Percentiles rank a stretch among this genome's conserved stretches.
Evolutionary conservation across 1,284 basidiomycete genomes (phyloP).

Genomic region (Trametes polyzona): DNA sequence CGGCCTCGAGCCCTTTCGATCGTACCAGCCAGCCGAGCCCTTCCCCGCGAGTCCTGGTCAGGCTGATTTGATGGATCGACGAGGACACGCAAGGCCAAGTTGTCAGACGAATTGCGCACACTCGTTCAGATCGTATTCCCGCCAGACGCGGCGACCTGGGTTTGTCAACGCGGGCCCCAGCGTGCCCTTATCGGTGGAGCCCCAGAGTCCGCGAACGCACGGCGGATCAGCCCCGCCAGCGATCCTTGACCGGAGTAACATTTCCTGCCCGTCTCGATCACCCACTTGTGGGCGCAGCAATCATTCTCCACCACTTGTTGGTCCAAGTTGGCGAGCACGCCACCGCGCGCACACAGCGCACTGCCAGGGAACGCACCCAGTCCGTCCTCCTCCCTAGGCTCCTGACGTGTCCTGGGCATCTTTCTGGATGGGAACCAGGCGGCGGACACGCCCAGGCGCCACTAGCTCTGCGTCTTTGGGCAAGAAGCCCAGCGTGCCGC

Average conservation of each 20-base stretch:
- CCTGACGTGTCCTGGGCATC: no score
- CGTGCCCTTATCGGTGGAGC: constrained; percentile 10
- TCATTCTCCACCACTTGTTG: constrained; percentile 18
- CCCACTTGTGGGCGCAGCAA: constrained; percentile 5
- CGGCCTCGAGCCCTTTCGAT: background rate
- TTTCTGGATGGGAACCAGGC: no score
- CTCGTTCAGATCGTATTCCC: no score
- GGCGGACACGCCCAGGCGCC: no score
- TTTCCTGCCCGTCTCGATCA: background rate
- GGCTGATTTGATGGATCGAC: background rate
- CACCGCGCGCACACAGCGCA: background rate
- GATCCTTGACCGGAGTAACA: background rate
- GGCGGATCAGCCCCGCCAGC: constrained; percentile 15
- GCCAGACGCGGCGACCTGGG: background rate
- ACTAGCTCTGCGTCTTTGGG: background rate
- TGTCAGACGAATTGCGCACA: no score
- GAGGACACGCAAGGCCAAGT: background rate
- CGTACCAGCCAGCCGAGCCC: background rate
- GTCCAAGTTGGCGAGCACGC: constrained; percentile 13
- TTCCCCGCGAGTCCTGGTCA: background rate
- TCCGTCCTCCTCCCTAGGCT: no score
- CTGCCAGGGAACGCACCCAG: background rate
- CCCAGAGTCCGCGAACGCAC: constrained; percentile 16
- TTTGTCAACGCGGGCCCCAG: background rate
- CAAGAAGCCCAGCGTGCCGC: background rate